Evolutionary conservation across 495 filamentous ascomycete species (phyloP).

Genomic region (Pyrenula massariospora): DNA sequence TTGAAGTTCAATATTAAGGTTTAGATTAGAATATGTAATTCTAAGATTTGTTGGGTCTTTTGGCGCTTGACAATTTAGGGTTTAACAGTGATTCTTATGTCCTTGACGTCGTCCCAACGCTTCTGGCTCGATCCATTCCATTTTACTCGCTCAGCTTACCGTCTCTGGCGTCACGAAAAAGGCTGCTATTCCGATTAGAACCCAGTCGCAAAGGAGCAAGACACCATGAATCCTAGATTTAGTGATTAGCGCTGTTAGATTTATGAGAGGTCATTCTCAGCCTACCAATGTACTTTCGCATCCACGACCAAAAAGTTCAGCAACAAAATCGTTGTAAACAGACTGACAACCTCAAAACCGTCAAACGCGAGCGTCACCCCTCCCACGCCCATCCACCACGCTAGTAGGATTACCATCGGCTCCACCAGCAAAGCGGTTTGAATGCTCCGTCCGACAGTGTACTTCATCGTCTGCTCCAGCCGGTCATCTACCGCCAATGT

Average conservation of each 20-base stretch:
- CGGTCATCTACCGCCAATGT: not conserved
- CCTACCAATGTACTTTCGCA: not conserved
- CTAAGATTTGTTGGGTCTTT: no score
- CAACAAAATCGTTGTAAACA: not conserved
- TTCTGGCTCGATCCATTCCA: no score
- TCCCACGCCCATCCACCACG: not conserved
- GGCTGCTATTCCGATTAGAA: not conserved
- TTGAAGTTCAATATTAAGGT: no score
- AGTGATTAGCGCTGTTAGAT: not conserved
- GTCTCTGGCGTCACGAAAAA: not conserved
- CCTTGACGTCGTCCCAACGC: no score
- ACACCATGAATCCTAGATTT: not conserved
- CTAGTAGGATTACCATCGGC: not conserved
- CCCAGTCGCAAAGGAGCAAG: not conserved
- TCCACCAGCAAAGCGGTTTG: not conserved
- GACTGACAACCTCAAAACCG: not conserved
- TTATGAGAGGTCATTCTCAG: not conserved
- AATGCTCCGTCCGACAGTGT: not conserved
- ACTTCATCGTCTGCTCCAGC: not conserved
- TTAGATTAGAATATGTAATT: no score
- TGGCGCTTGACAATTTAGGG: no score
- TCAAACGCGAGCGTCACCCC: not conserved
- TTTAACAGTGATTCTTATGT: no score
- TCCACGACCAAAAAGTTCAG: not conserved
- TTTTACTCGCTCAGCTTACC: not conserved